phyloP scores from a whole-genome alignment of 2,329 filamentous ascomycete species.

The Calonectria pseudoturangicola region DNA sequence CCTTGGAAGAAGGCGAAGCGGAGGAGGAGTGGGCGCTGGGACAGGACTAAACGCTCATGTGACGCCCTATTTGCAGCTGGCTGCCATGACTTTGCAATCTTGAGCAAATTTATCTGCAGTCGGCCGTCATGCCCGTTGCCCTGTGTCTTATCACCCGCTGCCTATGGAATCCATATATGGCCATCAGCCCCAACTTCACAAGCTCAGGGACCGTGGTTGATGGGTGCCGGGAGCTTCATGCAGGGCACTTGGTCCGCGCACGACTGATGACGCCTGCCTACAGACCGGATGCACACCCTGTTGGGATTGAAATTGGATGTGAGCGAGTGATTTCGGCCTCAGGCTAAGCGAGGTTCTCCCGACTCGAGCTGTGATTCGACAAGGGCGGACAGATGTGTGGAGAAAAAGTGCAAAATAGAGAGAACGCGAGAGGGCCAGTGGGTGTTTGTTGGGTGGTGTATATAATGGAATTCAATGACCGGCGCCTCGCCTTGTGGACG shows the following conservation, averaged over 20 bases:
- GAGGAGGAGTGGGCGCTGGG: not conserved
- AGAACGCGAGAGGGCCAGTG: not conserved
- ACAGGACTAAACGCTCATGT: not conserved
- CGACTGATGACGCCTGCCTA: conserved; percentile 21
- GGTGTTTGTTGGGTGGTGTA: not conserved
- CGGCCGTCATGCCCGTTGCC: not conserved
- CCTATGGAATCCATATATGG: not conserved
- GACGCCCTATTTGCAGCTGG: not conserved
- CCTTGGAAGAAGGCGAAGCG: not conserved
- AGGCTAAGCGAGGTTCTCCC: conserved; percentile 41
- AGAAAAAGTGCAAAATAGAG: conserved; percentile 1
- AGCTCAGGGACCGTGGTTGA: conserved; percentile 12
- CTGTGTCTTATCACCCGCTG: not conserved
- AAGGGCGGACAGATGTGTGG: not conserved
- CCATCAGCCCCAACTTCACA: conserved; percentile 18
- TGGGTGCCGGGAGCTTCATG: conserved; percentile 24
- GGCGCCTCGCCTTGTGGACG: conserved; percentile 6
- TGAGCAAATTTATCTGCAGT: conserved; percentile 10
- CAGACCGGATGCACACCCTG: not conserved
- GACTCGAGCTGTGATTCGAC: conserved; percentile 29
- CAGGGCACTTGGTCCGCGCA: conserved; percentile 33
- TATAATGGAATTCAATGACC: conserved; percentile 1
- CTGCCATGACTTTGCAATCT: not conserved
- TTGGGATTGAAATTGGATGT: conserved; percentile 14
- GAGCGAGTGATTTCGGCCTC: conserved; percentile 21